Evolutionary conservation across 208 protist genomes (phyloP), one percentile per base, ranked within the genome.

Genomic region (Leishmania guyanensis): DNA sequence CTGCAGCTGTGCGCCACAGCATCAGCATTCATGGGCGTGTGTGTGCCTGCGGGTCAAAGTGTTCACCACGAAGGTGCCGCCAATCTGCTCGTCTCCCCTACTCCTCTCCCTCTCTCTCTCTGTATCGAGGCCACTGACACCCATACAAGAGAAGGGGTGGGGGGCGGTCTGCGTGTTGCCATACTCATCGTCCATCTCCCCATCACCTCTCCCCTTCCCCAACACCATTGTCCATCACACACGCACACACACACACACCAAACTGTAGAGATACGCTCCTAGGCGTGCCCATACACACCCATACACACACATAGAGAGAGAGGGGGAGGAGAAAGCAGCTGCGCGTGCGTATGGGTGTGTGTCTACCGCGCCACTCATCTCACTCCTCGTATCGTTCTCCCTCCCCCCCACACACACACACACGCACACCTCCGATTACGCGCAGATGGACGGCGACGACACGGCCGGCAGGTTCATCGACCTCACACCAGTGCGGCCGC

Each of bases 401-500:
- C 17, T 5, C 10, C 0, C 43, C 2, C 46, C 8, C 70, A 22
- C 29, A 22, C 33, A 39, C 33, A 16, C n/a, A 6, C 33, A 48
- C 65, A 64, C n/a, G 12, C 43, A 53, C 43, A 78, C 33, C 33
- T 29, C 5, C 36, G 72, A 9, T 39, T 20, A 36, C 26, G 10
- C 54, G 36, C 46, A 22, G 68, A 92, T 94, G 90, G 87, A 92
- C 64, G 75, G 68, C 26, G 88, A 89, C 4, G 78, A 85, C 62
- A 12, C 46, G 0, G 53, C 39, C 26, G 56, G 53, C 36, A 20
- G 50, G 22, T 82, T 94, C 29, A 85, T 94, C 50, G 90, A 94
- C 48, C 80, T 94, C 54, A 94, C 90, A 12, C 90, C 90, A 2
- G 71, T 92, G 66, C 86, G 90, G 10, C 90, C 90, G 20, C 82